Conservation (phyloP, 129 eudicot species). For the Helichrysum umbraculigerum region DNA sequence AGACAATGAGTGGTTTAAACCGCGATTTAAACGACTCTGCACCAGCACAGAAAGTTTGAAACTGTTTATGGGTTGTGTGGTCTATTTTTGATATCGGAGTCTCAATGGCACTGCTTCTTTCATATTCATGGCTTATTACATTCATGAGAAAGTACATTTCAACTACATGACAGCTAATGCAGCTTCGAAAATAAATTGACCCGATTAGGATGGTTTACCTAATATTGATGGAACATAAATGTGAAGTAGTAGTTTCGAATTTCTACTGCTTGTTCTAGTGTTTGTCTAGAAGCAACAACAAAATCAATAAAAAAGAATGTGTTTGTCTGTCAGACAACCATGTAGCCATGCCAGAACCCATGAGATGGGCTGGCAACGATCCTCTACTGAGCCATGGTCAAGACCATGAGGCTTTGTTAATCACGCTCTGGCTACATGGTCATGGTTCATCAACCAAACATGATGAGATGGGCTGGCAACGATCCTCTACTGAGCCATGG, state of each 20-base stretch:
- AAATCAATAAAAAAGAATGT: neutral
- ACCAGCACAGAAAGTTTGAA: neutral
- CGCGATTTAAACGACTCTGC: neutral
- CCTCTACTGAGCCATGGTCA: too few species aligned
- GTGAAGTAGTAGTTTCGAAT: too few species aligned
- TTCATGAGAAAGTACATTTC: slow-evolving; percentile 17
- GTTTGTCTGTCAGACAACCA: slow-evolving; percentile 23
- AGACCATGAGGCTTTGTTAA: too few species aligned
- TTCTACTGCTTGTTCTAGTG: too few species aligned
- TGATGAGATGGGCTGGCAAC: too few species aligned
- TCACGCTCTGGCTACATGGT: too few species aligned
- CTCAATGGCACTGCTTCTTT: slow-evolving; percentile 19
- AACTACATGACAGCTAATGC: neutral
- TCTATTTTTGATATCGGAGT: slow-evolving; percentile 22
- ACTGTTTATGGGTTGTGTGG: slow-evolving; percentile 10
- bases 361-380: slow-evolving; percentile 9
- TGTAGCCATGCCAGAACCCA: slow-evolving; percentile 21
- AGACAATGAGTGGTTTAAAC: slow-evolving; percentile 37
- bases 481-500: too few species aligned
- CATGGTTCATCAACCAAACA: too few species aligned
- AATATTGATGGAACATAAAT: too few species aligned
- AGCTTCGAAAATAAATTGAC: neutral
- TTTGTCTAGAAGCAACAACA: too few species aligned
- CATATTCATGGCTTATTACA: neutral
- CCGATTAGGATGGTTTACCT: neutral